Evolutionary conservation across 164 flowering plant species (phyloP), one percentile per base, ranked within the genome.

Genomic region (Tetrastigma voinierianum): DNA sequence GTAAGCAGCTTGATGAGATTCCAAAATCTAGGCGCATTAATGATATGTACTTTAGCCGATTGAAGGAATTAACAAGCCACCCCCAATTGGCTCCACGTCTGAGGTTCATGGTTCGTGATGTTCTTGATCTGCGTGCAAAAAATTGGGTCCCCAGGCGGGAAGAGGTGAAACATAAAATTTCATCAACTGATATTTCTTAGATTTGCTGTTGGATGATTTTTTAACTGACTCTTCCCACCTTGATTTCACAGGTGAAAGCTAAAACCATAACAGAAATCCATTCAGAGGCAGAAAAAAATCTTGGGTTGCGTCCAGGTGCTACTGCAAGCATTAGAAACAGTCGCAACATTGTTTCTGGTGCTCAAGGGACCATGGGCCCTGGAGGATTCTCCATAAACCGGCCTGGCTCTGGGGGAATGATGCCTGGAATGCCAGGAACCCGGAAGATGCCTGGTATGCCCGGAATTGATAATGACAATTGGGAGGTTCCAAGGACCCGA

Each of bases 361-460:
- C 72, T 44, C 76, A 80, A 65, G 88, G 86, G 21, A 78, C 63
- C 51, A 51, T 78, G 2, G 72, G 85, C 44, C 83, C 91, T 18
- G 87, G 88, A 2, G 91, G 97, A 25, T 82, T 81, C 67, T 91
- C 92, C 13, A 77, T 83, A 17, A 78, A 68, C 46, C 82, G 95
- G n/a, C 97, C 91, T 57, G 98, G 97, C 13, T 7, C 86, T 24
- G 97, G 96, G 44, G 99, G 97, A 43, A 81, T 92, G 99, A 92
- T 95, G 97, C 97, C 97, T 59, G 98, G 97, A 25, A 90, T 95
- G 96, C 98, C 98, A 13, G 98, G 97, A 59, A 49, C 83, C 1
- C 79, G 94, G 76, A 90, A 74, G 77, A 91, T 90, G 94, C 96
- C 96, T 67, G 97, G 97, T 47, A 83, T 88, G 93, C 97, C 97